A percentile compares a stretch with the other conserved stretches of the same genome.
phyloP scores from a whole-genome alignment of 2,329 filamentous ascomycete genomes.

The Fusarium pilosicola region DNA sequence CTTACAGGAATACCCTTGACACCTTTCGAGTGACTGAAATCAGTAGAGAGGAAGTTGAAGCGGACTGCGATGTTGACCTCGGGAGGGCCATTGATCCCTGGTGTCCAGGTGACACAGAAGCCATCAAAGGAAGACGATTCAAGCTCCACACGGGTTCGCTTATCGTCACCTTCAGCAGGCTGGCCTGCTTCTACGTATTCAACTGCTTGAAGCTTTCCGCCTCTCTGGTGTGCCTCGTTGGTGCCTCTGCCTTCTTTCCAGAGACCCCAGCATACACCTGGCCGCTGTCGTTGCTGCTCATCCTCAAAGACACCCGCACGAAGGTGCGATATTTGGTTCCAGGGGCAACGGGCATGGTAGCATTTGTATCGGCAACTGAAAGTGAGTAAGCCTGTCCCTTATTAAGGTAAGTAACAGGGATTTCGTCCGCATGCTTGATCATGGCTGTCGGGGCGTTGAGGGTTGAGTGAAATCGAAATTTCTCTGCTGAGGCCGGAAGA shows the following conservation, averaged over 20 bases:
- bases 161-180: conserved; percentile 69
- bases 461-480: conserved; percentile 89
- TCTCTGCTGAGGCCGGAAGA: conserved; percentile 68
- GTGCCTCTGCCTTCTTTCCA: conserved; percentile 98
- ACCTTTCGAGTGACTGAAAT: conserved; percentile 98
- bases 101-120: conserved; percentile 90
- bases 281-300: conserved; percentile 87
- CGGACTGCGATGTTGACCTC: conserved; percentile 91
- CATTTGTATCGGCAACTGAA: conserved; percentile 80
- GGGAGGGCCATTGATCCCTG: conserved; percentile 71
- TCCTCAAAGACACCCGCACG: conserved; percentile 95
- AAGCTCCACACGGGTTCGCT: conserved; percentile 74
- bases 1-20: conserved; percentile 97
- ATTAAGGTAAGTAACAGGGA: conserved; percentile 97
- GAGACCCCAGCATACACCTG: conserved; percentile 83
- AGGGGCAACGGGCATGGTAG: conserved; percentile 65
- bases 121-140: conserved; percentile 89
- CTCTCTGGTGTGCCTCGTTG: conserved; percentile 93
- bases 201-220: conserved; percentile 91
- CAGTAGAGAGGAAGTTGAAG: conserved; percentile 98
- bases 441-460: conserved; percentile 96
- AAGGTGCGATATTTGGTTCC: conserved; percentile 86
- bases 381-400: conserved; percentile 96
- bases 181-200: conserved; percentile 83
- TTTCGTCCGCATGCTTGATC: conserved; percentile 89